Percentiles rank a stretch among this genome's conserved stretches.
phyloP scores from a whole-genome alignment of 805 yeast species.

The Pichia exigua region DNA sequence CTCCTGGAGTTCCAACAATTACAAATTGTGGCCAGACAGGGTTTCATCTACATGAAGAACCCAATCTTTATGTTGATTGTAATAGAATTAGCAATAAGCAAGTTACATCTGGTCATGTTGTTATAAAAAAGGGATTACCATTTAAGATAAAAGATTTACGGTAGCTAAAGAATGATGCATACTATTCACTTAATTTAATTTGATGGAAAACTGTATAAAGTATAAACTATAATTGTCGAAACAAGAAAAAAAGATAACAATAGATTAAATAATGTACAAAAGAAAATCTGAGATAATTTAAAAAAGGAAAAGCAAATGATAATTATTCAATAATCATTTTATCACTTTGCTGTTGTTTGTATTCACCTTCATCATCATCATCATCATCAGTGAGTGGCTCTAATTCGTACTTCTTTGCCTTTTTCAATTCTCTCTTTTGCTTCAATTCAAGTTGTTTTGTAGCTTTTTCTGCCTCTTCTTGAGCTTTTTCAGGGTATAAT shows the following conservation, averaged over 20 bases:
- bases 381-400: slow-evolving; percentile 4
- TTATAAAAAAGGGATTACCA: slow-evolving; percentile 37
- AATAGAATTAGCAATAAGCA: slow-evolving; percentile 26
- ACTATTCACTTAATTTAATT: neutral
- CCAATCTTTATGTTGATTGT: slow-evolving; percentile 42
- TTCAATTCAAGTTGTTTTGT: slow-evolving; percentile 3
- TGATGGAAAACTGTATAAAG: neutral
- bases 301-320: no score
- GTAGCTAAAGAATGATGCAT: neutral
- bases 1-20: slow-evolving; percentile 51
- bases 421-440: slow-evolving; percentile 2
- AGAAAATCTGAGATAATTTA: neutral
- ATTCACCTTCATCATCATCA: slow-evolving; percentile 2
- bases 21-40: slow-evolving; percentile 42
- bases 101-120: slow-evolving; percentile 39
- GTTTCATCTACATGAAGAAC: slow-evolving; percentile 57
- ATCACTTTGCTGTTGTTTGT: neutral
- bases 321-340: slow-evolving; percentile 8
- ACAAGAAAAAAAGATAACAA: neutral
- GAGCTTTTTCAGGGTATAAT: slow-evolving; percentile 20
- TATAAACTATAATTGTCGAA: neutral
- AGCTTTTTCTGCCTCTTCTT: slow-evolving; percentile 8
- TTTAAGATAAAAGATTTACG: slow-evolving; percentile 45
- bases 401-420: neutral
- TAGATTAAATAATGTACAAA: neutral